Evolutionary conservation across 495 filamentous ascomycete genomes (phyloP), one percentile per base, ranked within the genome.

Genomic region (Penicillium turbatum): DNA sequence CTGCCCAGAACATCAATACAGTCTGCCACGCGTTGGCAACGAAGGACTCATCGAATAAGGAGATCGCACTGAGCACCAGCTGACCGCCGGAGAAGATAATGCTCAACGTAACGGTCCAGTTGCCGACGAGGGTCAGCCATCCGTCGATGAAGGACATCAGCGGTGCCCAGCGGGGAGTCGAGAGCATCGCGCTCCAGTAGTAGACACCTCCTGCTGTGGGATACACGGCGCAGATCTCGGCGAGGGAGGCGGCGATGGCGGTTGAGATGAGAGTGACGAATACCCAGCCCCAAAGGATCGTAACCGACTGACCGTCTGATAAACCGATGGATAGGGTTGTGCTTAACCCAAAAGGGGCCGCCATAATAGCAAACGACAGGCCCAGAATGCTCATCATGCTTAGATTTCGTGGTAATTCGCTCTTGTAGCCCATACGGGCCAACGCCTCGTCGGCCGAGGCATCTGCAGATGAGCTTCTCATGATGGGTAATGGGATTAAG

Each of bases 161-260:
- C 6, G 82, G 81, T 5, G 80, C 82, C 79, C 80, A 88, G 51
- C 69, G 67, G 48, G 67, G 73, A 51, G 72, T 72, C 1, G 72
- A 69, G 16, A 80, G 74, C 66, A 86, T 85, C 7, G 86, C 85
- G 11, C 84, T 86, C 87, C 86, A 90, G 67, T 88, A 84, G 56
- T 89, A 89, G 48, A 87, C 84, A 6, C 85, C 85, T 31, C 79
- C 79, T 41, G 80, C 76, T 15, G 85, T 89, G 7, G 87, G 87
- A 58, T 84, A 89, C 6, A 86, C 87, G 27, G 82, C 82, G 46
- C 87, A 76, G 64, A 89, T 89, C 62, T 90, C 87, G n/a, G 87
- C 86, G 26, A 90, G 71, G 1, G 85, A 88, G 4, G 84, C 82
- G 12, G 87, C 85, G 15, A 90, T 79, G 35, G 82, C 85, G 27